Conservation (phyloP, 371 early-diverging fungal species). For the Mucor racemosus region DNA sequence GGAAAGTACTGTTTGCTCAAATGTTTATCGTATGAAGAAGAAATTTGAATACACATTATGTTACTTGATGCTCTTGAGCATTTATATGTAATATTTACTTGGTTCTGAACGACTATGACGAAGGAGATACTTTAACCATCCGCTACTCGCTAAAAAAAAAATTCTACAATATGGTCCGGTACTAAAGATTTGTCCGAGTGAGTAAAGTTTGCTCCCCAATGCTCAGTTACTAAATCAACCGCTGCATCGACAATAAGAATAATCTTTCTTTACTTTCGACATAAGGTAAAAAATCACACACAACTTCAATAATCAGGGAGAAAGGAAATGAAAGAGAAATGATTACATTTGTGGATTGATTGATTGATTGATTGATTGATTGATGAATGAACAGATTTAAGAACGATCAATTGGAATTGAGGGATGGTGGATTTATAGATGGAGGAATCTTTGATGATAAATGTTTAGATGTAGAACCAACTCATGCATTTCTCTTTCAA, state of each 20-base stretch:
- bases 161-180: not conserved
- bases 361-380: constrained; percentile 10
- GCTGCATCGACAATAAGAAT: not conserved
- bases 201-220: not conserved
- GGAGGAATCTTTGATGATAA: too few species aligned
- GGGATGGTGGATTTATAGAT: too few species aligned
- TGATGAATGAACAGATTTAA: constrained; percentile 3
- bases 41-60: too few species aligned
- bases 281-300: constrained; percentile 20
- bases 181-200: not conserved
- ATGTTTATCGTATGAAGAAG: too few species aligned
- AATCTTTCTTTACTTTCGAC: constrained; percentile 27
- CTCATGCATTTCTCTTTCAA: not conserved
- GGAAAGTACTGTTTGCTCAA: too few species aligned
- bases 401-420: too few species aligned
- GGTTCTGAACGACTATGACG: too few species aligned
- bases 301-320: not conserved
- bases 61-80: too few species aligned
- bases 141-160: not conserved
- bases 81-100: not conserved
- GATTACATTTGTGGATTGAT: not conserved
- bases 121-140: not conserved
- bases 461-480: too few species aligned
- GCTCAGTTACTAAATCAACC: not conserved
- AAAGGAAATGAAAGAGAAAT: not conserved